Evolutionary conservation across 345 rosid genomes (phyloP), one percentile per base, ranked within the genome.

Genomic region (Arabis hirsuta): DNA sequence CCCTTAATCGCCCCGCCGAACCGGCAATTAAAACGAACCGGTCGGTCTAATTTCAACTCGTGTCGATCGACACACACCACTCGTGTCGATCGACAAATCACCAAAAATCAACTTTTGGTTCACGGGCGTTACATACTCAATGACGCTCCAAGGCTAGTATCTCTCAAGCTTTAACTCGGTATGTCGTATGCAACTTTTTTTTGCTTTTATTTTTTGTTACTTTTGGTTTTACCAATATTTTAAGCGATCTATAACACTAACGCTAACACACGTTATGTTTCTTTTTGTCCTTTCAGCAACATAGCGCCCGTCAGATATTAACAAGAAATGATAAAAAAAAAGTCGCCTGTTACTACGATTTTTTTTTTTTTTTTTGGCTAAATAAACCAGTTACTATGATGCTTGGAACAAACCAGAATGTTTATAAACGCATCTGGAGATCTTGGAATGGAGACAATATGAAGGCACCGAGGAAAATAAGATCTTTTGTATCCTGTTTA

Each of bases 141-240:
- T 16, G 51, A 16, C 22, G 42, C 74, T 38, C 67, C 65, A 38
- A 16, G 13, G 11, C 67, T 59, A 38, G 42, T 12, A 41, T 43
- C 38, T 39, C 59, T 71, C 43, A 60, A 60, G 44, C 67, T 60
- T 60, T 41, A 71, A 60, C 43, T 71, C 60, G 67, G 74, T 51
- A 51, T 50, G 74, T 59, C 19, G 27, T 31, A 69, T 43, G 39
- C 44, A 67, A 3, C 12, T 20, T 54, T 29, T 42, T 41, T 6
- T 2, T 3, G 27, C 27, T 0, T 32, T 3, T 55, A 42, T 31
- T 26, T 26, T 1, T 26, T n/a, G n/a, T 26, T 41, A 41, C 13
- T 9, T n/a, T 55, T n/a, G 61, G 24, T 32, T 55, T 31, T 2
- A 32, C 55, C 22, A 26, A 1, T 9, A 9, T 24, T 10, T 24